Evolutionary conservation across 768 basidiomycete species (phyloP), one percentile per base, ranked within the genome.

Genomic region (Baorangia bicolor): DNA sequence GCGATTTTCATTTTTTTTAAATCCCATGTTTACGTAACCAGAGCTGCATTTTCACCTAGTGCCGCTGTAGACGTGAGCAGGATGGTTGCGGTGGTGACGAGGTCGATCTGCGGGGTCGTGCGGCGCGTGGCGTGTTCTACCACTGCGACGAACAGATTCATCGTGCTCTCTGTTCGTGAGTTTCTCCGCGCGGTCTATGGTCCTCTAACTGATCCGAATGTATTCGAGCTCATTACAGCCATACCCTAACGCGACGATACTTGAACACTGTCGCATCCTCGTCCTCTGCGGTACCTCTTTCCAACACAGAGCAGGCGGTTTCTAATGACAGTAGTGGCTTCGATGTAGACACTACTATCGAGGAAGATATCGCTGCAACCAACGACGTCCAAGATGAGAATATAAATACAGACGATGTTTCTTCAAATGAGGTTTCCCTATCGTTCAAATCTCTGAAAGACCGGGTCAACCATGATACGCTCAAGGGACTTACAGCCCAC

Each of bases 401-500:
- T 7, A 10, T 31, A 18, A 39, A 46, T 34, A 33, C 31, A 35
- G 40, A 44, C 3, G 20, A 49, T 30, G 42, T 5, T 20, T 23
- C 37, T 25, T 4, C 23, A 21, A 4, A 42, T 30, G 56, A 54
- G 23, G 12, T 21, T 18, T 25, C 25, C 18, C n/a, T 46, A 11
- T 49, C 60, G 47, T 79, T 81, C 69, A 48, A 58, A 13, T 62
- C 72, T 14, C 66, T 85, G 21, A 59, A 75, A 25, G 75, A 70
- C 28, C 60, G 57, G 16, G 50, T 88, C 35, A 71, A 78, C 30
- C 49, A 56, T 10, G 46, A 69, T 4, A 80, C 83, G 0, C 71
- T 88, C 21, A 76, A 78, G 49, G 88, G 91, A 12, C 76, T 94
- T 43, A 85, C 80, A 3, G 64, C 73, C 37, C 72, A 69, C 21